phyloP scores from a whole-genome alignment of 805 yeast genomes.

The Wickerhamomyces bisporus region DNA sequence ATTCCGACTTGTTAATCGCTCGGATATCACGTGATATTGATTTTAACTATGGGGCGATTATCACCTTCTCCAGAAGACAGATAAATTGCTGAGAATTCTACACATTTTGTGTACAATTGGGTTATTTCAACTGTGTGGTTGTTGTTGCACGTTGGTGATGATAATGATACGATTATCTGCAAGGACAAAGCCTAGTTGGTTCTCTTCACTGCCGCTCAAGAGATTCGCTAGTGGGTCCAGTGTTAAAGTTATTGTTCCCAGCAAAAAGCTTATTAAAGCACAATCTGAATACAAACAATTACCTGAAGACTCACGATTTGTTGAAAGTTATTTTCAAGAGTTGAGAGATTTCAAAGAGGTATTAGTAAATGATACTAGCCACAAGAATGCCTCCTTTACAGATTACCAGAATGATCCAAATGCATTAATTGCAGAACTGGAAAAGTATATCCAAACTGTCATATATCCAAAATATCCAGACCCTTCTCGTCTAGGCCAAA shows the following conservation, averaged over 20 bases:
- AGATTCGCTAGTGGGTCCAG: background rate
- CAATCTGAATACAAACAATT: slow-evolving; percentile 37
- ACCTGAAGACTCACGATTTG: slow-evolving; percentile 49
- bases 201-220: too few species aligned
- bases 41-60: too few species aligned
- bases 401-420: slow-evolving; percentile 36
- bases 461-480: slow-evolving; percentile 19
- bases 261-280: slow-evolving; percentile 18
- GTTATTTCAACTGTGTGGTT: too few species aligned
- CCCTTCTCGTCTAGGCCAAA: slow-evolving; percentile 11
- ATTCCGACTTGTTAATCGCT: too few species aligned
- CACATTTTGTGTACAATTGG: too few species aligned
- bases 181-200: too few species aligned
- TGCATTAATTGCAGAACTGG: slow-evolving; percentile 34
- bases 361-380: slow-evolving; percentile 16
- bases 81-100: too few species aligned
- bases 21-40: too few species aligned
- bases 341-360: slow-evolving; percentile 29
- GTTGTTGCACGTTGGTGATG: too few species aligned
- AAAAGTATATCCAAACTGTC: slow-evolving; percentile 32
- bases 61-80: too few species aligned
- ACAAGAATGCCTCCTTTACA: slow-evolving; percentile 25
- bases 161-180: too few species aligned
- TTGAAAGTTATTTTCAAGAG: slow-evolving; percentile 44
- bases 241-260: slow-evolving; percentile 2